A percentile compares a stretch with the other conserved stretches of the same genome.
Conservation (phyloP, 176 grass and related monocot genomes). For the Musa acuminata region DNA sequence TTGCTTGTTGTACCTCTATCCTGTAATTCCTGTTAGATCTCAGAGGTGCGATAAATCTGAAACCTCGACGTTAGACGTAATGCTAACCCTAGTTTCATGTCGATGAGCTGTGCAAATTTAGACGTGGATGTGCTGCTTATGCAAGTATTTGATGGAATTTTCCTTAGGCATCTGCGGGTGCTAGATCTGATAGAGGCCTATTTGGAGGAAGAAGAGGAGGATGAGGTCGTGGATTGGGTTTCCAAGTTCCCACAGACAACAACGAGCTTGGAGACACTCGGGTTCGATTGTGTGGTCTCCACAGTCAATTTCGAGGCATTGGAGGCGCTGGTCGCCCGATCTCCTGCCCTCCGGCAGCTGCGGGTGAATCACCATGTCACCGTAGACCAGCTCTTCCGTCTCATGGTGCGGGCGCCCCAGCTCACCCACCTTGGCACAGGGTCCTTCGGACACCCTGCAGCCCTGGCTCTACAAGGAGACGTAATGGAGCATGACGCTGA, state of each 20-base stretch:
- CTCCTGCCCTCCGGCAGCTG: conserved; percentile 31
- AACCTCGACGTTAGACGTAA: neutral
- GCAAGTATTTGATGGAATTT: neutral
- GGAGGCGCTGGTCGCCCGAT: conserved; percentile 65
- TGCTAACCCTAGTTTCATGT: neutral
- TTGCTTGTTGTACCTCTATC: no score
- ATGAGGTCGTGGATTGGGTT: conserved; percentile 42
- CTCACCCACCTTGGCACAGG: conserved; percentile 79
- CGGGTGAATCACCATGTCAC: conserved; percentile 72
- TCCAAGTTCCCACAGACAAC: conserved; percentile 49
- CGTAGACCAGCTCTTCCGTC: conserved; percentile 51
- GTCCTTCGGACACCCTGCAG: conserved; percentile 33
- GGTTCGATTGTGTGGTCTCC: conserved; percentile 42
- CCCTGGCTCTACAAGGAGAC: no score
- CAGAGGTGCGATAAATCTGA: neutral
- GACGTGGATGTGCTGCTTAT: neutral
- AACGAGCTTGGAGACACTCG: conserved; percentile 44
- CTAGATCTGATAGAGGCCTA: conserved; percentile 56
- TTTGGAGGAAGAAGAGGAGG: conserved; percentile 35
- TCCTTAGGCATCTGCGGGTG: conserved; percentile 41
- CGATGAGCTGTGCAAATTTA: neutral
- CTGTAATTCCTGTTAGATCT: neutral
- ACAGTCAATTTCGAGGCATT: conserved; percentile 42
- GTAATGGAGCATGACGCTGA: conserved; percentile 29
- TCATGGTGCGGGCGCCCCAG: conserved; percentile 69